phyloP scores from a whole-genome alignment of 2,329 filamentous ascomycete genomes.

The Monilinia fructicola region DNA sequence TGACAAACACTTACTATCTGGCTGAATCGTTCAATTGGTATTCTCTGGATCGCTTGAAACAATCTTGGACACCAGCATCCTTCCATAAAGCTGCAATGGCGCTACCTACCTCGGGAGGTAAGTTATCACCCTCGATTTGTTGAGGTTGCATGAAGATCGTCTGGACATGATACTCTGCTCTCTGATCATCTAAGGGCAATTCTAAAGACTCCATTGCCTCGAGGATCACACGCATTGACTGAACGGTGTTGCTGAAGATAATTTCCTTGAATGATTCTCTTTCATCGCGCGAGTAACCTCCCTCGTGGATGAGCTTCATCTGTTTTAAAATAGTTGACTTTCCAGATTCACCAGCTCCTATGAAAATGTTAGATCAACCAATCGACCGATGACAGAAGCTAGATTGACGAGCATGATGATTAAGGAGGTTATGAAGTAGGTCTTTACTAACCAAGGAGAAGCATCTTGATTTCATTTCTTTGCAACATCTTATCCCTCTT shows the following conservation, averaged over 20 bases:
- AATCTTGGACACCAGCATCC: conserved; percentile 82
- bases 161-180: conserved; percentile 42
- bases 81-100: conserved; percentile 83
- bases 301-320: conserved; percentile 99
- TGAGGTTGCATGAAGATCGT: conserved; percentile 44
- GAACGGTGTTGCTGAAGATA: conserved; percentile 91
- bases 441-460: conserved; percentile 80
- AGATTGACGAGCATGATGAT: conserved; percentile 16
- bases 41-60: conserved; percentile 79
- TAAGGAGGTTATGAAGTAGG: not conserved
- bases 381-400: not conserved
- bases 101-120: conserved; percentile 74
- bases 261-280: conserved; percentile 92
- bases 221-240: conserved; percentile 87
- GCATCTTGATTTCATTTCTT: conserved; percentile 99
- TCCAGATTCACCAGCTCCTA: conserved; percentile 84
- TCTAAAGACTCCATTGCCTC: conserved; percentile 87
- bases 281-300: conserved; percentile 96
- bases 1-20: conserved; percentile 68
- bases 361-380: conserved; percentile 24
- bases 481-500: conserved; percentile 99
- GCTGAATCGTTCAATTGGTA: conserved; percentile 96
- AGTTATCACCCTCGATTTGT: conserved; percentile 77
- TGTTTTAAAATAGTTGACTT: conserved; percentile 95
- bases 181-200: conserved; percentile 71